A percentile compares a stretch with the other conserved stretches of the same genome.
phyloP scores from a whole-genome alignment of 108 stramenopile genomes.

The Nannochloropsis granulata region DNA sequence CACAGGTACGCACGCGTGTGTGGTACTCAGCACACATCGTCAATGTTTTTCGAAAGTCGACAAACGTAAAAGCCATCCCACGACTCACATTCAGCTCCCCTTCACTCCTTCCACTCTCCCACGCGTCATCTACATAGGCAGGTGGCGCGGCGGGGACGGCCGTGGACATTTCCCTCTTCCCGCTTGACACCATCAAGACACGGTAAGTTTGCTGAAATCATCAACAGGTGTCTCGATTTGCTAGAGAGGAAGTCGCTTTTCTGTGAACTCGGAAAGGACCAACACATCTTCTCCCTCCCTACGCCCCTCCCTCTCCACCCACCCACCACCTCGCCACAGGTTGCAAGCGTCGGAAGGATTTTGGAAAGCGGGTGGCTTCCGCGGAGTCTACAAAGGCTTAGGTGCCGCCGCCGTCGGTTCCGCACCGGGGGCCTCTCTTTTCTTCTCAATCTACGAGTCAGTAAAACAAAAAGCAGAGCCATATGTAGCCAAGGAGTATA shows the following conservation, averaged over 20 bases:
- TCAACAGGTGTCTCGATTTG: not conserved
- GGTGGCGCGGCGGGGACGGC: not conserved
- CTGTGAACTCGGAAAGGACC: not conserved
- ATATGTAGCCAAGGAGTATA: not conserved
- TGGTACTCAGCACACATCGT: too few species aligned
- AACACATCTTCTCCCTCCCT: not conserved
- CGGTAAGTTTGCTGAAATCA: not conserved
- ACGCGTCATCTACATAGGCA: not conserved
- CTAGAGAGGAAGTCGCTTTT: not conserved
- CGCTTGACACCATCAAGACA: constrained; percentile 19
- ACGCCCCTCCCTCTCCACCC: not conserved
- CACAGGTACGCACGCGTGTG: too few species aligned
- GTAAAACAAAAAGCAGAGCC: not conserved
- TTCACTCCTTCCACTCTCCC: too few species aligned
- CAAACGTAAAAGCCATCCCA: too few species aligned
- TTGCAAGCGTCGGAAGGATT: not conserved
- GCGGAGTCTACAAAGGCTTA: not conserved
- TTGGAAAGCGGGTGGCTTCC: not conserved
- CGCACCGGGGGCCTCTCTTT: constrained; percentile 16
- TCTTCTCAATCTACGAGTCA: constrained; percentile 73
- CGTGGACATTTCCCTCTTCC: constrained; percentile 5
- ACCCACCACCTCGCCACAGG: not conserved
- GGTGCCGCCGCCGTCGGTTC: not conserved
- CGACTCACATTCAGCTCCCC: too few species aligned
- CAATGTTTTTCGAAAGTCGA: too few species aligned